Percentiles rank a stretch among this genome's conserved stretches.
phyloP scores from a whole-genome alignment of 108 stramenopile genomes.

The Cyclotella baltica region DNA sequence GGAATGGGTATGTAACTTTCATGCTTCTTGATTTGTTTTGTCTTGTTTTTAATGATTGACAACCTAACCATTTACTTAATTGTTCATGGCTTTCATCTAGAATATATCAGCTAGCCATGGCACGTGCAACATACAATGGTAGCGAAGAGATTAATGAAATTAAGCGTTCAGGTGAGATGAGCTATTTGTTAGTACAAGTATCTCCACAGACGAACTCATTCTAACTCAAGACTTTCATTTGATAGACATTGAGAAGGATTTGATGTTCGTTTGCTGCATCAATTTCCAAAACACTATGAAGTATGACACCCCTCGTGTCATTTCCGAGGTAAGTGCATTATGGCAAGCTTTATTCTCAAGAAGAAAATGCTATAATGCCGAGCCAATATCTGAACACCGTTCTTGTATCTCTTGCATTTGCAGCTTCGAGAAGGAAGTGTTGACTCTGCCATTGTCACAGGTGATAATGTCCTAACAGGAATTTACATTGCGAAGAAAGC shows the following conservation, averaged over 20 bases:
- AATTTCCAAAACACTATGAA: slow-evolving; percentile 68
- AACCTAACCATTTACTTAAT: background rate
- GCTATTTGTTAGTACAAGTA: background rate
- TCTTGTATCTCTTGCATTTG: background rate
- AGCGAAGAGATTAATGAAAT: slow-evolving; percentile 35
- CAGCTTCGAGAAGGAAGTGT: slow-evolving; percentile 61
- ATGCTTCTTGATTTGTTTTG: background rate
- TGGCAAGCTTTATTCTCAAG: too few species aligned
- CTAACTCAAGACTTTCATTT: background rate
- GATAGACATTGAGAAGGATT: slow-evolving; percentile 52
- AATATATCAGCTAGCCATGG: slow-evolving; percentile 68
- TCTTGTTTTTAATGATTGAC: background rate
- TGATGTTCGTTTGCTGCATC: slow-evolving; percentile 60
- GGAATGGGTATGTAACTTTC: slow-evolving; percentile 32
- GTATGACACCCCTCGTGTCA: slow-evolving; percentile 60
- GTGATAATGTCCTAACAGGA: slow-evolving; percentile 69
- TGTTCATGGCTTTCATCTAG: background rate
- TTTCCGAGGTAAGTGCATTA: slow-evolving; percentile 18
- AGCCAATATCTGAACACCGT: background rate
- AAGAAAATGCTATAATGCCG: too few species aligned
- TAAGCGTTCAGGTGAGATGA: slow-evolving; percentile 44
- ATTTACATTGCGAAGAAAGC: slow-evolving; percentile 64
- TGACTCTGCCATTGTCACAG: slow-evolving; percentile 62
- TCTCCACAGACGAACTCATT: background rate
- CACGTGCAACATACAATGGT: slow-evolving; percentile 27